Evolutionary conservation across 257 asterid genomes (phyloP).

Genomic region (Forsythia suspensa): DNA sequence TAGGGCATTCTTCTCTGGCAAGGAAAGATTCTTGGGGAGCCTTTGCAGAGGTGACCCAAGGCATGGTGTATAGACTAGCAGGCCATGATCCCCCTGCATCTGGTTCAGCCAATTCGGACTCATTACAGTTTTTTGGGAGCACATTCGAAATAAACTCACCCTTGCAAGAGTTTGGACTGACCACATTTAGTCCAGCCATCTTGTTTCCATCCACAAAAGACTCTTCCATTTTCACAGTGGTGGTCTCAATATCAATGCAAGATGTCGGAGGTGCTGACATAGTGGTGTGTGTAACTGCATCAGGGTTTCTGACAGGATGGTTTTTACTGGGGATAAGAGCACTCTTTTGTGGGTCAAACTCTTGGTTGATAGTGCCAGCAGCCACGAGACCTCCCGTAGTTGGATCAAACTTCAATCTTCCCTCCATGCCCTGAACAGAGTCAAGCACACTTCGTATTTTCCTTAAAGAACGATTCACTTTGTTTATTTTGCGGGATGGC

Average conservation of each 20-base stretch:
- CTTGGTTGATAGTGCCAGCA: constrained; percentile 31
- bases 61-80: constrained; percentile 25
- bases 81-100: constrained; percentile 35
- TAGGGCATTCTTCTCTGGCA: constrained; percentile 17
- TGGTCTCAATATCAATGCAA: constrained; percentile 17
- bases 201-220: constrained; percentile 22
- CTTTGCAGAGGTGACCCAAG: constrained; percentile 32
- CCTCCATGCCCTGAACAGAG: constrained; percentile 69
- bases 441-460: constrained; percentile 65
- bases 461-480: constrained; percentile 69
- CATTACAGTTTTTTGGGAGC: not conserved
- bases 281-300: constrained; percentile 15
- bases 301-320: not conserved
- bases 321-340: constrained; percentile 13
- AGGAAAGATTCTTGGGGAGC: constrained; percentile 27
- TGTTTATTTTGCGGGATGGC: constrained; percentile 87
- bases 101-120: constrained; percentile 36
- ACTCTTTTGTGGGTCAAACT: constrained; percentile 23
- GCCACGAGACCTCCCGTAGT: constrained; percentile 48
- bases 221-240: constrained; percentile 43
- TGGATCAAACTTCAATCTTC: constrained; percentile 59
- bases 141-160: constrained; percentile 17
- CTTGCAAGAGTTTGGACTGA: not conserved
- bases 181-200: not conserved
- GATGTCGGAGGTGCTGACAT: constrained; percentile 20